Evolutionary conservation across 2,329 filamentous ascomycete genomes (phyloP).

Genomic region (Thielaviopsis ethacetica): DNA sequence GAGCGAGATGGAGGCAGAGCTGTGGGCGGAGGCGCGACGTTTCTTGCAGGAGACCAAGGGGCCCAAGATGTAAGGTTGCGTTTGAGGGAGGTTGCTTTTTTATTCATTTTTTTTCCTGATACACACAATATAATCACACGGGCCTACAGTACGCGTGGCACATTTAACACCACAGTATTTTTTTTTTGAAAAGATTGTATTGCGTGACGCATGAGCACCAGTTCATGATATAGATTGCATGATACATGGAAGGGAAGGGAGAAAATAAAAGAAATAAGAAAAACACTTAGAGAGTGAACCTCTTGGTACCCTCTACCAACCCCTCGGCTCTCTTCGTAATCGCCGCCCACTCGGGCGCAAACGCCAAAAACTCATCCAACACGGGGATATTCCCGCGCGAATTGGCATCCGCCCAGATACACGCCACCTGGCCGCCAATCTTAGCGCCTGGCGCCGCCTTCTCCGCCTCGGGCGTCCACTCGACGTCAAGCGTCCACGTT

Average conservation of each 20-base stretch:
- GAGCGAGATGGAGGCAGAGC: slow-evolving; percentile 66
- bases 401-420: slow-evolving; percentile 82
- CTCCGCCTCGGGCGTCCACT: slow-evolving; percentile 33
- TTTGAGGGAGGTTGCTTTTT: background rate
- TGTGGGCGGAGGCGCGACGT: slow-evolving; percentile 39
- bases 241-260: background rate
- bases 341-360: slow-evolving; percentile 63
- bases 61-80: background rate
- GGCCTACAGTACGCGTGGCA: background rate
- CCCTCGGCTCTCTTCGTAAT: slow-evolving; percentile 62
- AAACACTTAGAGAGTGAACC: slow-evolving; percentile 36
- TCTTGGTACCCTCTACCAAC: slow-evolving; percentile 64
- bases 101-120: background rate
- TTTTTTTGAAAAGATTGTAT: background rate
- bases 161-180: background rate
- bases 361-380: slow-evolving; percentile 62
- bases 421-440: slow-evolving; percentile 52
- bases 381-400: slow-evolving; percentile 56
- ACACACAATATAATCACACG: background rate
- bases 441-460: slow-evolving; percentile 5
- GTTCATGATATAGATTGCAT: background rate
- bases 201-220: background rate
- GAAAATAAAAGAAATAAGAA: background rate
- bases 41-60: slow-evolving; percentile 21
- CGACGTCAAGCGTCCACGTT: slow-evolving; percentile 59